These are phyloP conservation scores for Colletotrichum coccodes DNA, from an alignment of 2,329 filamentous ascomycete species.

Conservation along the genomic window DNA sequence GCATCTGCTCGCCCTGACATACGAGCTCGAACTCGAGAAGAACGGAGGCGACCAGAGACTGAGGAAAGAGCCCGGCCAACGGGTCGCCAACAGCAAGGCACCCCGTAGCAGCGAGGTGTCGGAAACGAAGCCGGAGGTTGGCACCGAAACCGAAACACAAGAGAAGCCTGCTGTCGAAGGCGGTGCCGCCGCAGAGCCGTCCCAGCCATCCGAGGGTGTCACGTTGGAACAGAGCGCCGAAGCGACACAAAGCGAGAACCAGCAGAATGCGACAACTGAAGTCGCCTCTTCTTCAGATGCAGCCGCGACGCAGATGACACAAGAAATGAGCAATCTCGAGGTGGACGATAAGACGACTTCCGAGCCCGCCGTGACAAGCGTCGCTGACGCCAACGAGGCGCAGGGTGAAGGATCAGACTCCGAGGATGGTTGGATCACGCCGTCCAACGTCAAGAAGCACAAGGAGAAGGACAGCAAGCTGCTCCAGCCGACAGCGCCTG, in stretches of 20 bases:
- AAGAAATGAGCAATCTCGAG: slow-evolving; percentile 30
- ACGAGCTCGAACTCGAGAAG: slow-evolving; percentile 92
- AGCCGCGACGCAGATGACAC: neutral
- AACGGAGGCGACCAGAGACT: slow-evolving; percentile 92
- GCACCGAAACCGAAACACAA: slow-evolving; percentile 39
- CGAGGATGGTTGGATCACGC: slow-evolving; percentile 91
- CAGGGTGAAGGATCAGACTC: slow-evolving; percentile 60
- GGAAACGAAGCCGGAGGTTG: neutral
- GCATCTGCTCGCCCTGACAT: slow-evolving; percentile 87
- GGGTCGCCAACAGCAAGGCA: slow-evolving; percentile 76
- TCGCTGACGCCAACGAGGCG: slow-evolving; percentile 33
- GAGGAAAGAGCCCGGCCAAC: slow-evolving; percentile 82
- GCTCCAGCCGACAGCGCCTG: slow-evolving; percentile 48
- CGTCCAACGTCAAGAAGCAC: slow-evolving; percentile 87
- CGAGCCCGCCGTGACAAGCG: slow-evolving; percentile 31
- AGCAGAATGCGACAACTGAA: slow-evolving; percentile 24
- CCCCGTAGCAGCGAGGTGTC: slow-evolving; percentile 51
- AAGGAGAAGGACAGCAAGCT: slow-evolving; percentile 72
- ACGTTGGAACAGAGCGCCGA: slow-evolving; percentile 7
- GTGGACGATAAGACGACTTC: slow-evolving; percentile 21
- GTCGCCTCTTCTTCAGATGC: slow-evolving; percentile 20
- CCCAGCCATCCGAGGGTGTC: neutral
- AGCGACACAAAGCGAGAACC: neutral
- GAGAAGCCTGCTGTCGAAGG: slow-evolving; percentile 36
- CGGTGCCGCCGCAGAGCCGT: slow-evolving; percentile 23